These are phyloP conservation scores for Dianthus caryophyllus DNA, from an alignment of 148 eudicot genomes.

Conservation along the genomic window DNA sequence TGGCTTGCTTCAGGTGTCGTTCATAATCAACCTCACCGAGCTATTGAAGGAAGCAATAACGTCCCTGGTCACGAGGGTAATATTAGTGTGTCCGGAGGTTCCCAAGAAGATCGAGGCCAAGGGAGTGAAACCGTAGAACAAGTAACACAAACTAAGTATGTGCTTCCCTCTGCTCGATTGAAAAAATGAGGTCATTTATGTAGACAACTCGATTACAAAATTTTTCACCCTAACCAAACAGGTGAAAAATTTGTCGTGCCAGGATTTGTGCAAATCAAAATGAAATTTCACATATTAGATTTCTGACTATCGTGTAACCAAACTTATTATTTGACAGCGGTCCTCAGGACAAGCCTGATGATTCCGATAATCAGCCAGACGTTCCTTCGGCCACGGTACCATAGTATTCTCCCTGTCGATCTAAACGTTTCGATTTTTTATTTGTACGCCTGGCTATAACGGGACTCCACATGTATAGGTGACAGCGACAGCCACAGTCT, in stretches of 20 bases:
- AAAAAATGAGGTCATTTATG: too few relatives aligned
- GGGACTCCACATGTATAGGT: constrained; percentile 22
- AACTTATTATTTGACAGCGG: constrained; percentile 25
- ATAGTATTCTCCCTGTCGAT: not conserved
- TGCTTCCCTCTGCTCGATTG: constrained; percentile 21
- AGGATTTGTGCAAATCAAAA: too few relatives aligned
- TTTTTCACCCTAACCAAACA: too few relatives aligned
- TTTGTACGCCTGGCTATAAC: not conserved
- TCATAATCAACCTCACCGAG: constrained; percentile 19
- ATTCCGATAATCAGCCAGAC: constrained; percentile 18
- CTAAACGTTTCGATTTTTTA: not conserved
- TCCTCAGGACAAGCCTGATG: constrained; percentile 18
- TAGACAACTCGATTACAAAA: too few relatives aligned
- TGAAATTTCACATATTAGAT: not conserved
- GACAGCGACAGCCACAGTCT: constrained; percentile 26
- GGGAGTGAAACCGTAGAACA: constrained; percentile 35
- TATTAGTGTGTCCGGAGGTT: constrained; percentile 42
- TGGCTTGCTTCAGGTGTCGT: constrained; percentile 31
- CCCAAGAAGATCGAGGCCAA: constrained; percentile 42
- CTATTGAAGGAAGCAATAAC: constrained; percentile 20
- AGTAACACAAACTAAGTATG: constrained; percentile 44
- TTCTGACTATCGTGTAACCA: not conserved
- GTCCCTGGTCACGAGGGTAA: constrained; percentile 32
- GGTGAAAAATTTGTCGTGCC: too few relatives aligned
- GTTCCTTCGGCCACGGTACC: constrained; percentile 32